These are phyloP conservation scores for Plectranthus barbatus DNA, from an alignment of 257 asterid genomes.

Conservation along the genomic window DNA sequence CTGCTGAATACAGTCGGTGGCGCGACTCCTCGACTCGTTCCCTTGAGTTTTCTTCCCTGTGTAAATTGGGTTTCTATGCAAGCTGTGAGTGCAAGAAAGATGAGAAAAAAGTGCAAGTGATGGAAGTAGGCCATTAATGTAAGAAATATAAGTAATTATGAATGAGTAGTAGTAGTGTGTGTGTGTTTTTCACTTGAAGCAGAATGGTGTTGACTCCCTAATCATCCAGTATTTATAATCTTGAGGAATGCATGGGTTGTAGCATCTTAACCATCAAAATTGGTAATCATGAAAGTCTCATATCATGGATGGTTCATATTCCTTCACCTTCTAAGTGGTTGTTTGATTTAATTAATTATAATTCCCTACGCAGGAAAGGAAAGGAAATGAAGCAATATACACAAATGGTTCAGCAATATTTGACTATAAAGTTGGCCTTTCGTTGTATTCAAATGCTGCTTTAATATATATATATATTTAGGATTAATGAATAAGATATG, in stretches of 20 bases:
- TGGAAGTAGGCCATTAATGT: constrained; percentile 28
- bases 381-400: neutral
- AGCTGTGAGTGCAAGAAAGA: constrained; percentile 26
- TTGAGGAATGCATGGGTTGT: neutral
- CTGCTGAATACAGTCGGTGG: neutral
- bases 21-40: neutral
- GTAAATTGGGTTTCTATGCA: constrained; percentile 18
- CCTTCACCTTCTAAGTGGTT: neutral
- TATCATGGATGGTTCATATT: constrained; percentile 22
- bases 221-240: constrained; percentile 29
- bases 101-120: constrained; percentile 17
- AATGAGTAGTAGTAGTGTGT: too few species aligned
- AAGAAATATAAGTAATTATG: neutral
- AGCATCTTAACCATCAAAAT: constrained; percentile 19
- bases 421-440: constrained; percentile 28
- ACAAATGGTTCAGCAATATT: too few species aligned
- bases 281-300: constrained; percentile 15
- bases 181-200: constrained; percentile 6
- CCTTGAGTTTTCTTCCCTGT: constrained; percentile 34
- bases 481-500: neutral
- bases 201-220: constrained; percentile 5
- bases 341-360: constrained; percentile 7
- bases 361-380: neutral
- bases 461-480: constrained; percentile 1
- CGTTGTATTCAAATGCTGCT: constrained; percentile 29